phyloP scores from a whole-genome alignment of 805 yeast species.

The Debaryomyces prosopidis region DNA sequence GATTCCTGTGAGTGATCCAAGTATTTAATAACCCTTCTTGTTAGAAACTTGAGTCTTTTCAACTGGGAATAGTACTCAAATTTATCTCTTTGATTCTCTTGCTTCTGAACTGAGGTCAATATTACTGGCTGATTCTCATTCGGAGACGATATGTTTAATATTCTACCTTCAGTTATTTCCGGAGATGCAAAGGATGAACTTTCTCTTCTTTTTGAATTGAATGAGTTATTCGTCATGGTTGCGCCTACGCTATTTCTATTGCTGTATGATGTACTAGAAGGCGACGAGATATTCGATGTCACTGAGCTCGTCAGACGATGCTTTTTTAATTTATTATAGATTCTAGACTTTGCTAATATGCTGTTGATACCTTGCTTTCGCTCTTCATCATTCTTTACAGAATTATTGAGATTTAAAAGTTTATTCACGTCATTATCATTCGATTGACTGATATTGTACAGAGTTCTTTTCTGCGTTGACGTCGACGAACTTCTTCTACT shows the following conservation, averaged over 20 bases:
- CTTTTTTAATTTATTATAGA: constrained; percentile 37
- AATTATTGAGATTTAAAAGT: background rate
- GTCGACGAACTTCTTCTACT: constrained; percentile 2
- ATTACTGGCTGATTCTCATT: background rate
- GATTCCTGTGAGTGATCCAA: constrained; percentile 8
- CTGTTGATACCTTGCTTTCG: constrained; percentile 20
- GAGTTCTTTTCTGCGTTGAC: constrained; percentile 18
- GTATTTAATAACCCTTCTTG: constrained; percentile 13
- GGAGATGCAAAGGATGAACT: constrained; percentile 5
- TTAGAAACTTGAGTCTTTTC: constrained; percentile 14
- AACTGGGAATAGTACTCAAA: constrained; percentile 36
- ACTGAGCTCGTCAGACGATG: constrained; percentile 33
- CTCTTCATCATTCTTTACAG: constrained; percentile 13
- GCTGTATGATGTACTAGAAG: constrained; percentile 20
- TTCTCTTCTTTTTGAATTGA: constrained; percentile 19
- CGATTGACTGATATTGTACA: constrained; percentile 7
- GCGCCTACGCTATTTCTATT: constrained; percentile 22
- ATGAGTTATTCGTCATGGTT: constrained; percentile 17
- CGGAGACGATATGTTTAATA: background rate
- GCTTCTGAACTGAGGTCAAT: constrained; percentile 19
- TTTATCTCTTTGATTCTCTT: constrained; percentile 32
- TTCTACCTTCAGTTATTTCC: constrained; percentile 5
- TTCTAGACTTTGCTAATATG: constrained; percentile 31
- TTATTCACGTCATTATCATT: background rate
- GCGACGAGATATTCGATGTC: constrained; percentile 20